Conservation (phyloP, 2,329 filamentous ascomycete species). For the Hypomyces rosellus region DNA sequence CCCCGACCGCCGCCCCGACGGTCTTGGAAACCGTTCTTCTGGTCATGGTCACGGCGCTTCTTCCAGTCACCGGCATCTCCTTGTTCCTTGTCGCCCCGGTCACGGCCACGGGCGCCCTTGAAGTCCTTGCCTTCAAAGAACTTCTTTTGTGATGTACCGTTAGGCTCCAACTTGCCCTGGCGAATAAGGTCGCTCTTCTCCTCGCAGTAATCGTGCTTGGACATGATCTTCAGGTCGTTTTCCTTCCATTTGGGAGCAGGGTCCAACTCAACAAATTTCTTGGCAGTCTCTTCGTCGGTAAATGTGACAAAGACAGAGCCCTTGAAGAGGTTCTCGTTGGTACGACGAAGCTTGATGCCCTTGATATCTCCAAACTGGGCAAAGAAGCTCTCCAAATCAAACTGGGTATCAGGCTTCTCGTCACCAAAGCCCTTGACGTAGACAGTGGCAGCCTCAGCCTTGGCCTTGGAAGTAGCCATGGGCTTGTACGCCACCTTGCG, state of each 20-base stretch:
- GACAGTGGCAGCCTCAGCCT: conserved; percentile 66
- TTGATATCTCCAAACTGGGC: conserved; percentile 71
- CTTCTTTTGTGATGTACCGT: conserved; percentile 32
- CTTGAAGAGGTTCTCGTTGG: conserved; percentile 72
- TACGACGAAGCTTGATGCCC: conserved; percentile 79
- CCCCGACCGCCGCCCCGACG: conserved; percentile 39
- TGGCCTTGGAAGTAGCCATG: conserved; percentile 52
- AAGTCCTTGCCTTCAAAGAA: conserved; percentile 46
- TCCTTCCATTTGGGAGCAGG: conserved; percentile 81
- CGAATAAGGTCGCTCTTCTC: conserved; percentile 68
- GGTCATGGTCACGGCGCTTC: conserved; percentile 55
- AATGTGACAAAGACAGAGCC: conserved; percentile 96
- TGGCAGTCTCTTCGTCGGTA: conserved; percentile 65
- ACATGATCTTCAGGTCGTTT: conserved; percentile 72
- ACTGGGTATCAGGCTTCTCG: conserved; percentile 77
- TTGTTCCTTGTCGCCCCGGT: conserved; percentile 31
- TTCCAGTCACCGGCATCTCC: conserved; percentile 56
- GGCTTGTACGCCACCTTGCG: conserved; percentile 68
- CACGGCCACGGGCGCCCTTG: conserved; percentile 33
- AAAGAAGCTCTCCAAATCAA: conserved; percentile 92
- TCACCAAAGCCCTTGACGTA: conserved; percentile 94
- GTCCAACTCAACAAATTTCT: conserved; percentile 74
- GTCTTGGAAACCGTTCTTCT: conserved; percentile 52
- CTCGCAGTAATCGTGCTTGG: conserved; percentile 82
- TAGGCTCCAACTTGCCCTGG: conserved; percentile 61